phyloP scores from a whole-genome alignment of 352 stramenopile genomes.

The Saprolegnia diclina region DNA sequence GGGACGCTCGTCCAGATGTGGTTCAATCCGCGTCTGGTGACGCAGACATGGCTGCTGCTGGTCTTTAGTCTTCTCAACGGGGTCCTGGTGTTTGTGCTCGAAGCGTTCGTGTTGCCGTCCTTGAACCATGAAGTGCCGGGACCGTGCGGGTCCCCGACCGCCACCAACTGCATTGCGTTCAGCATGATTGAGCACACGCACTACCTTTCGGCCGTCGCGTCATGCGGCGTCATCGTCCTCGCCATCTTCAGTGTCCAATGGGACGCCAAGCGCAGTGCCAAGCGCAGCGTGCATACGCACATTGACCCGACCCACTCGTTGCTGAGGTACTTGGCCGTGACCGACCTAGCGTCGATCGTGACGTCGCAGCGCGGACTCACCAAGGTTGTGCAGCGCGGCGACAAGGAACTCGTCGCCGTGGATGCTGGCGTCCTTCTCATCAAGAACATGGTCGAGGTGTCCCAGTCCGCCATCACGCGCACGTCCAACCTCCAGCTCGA shows the following conservation, averaged over 20 bases:
- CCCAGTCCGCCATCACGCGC: not conserved
- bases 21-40: conserved; percentile 27
- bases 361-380: not conserved
- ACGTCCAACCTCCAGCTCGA: not conserved
- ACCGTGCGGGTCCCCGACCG: conserved; percentile 24
- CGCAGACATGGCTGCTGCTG: conserved; percentile 26
- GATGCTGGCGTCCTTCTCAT: conserved; percentile 29
- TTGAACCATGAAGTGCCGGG: conserved; percentile 3
- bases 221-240: conserved; percentile 1
- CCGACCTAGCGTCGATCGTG: not conserved
- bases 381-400: not conserved
- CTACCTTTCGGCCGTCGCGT: conserved; percentile 27
- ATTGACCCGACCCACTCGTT: not conserved
- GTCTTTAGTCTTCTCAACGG: conserved; percentile 27
- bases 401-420: not conserved
- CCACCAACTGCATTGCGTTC: conserved; percentile 28
- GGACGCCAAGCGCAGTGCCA: too few species aligned
- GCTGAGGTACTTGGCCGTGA: not conserved
- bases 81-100: conserved; percentile 28
- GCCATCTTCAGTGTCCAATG: conserved; percentile 17
- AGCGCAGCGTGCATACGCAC: not conserved
- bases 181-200: conserved; percentile 19
- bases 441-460: conserved; percentile 30
- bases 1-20: conserved; percentile 28
- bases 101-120: conserved; percentile 23